Base-by-base conservation (phyloP, 1,139 yeast genomes). In the Insectozyma bohioensis region DNA sequence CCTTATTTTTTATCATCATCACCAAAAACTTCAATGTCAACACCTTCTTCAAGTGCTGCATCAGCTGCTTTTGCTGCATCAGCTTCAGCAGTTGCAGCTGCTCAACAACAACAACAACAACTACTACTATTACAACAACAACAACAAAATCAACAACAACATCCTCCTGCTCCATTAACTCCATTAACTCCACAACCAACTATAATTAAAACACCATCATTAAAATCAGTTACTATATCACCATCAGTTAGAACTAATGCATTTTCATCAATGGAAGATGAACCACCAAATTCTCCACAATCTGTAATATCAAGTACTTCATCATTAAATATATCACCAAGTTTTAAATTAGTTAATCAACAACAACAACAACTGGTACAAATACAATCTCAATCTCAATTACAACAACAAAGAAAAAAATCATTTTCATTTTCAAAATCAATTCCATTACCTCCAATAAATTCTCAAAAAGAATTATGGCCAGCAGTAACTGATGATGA, bases 171-270 rank as follows among this genome's bases (percentile, higher is more conserved):
- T 17, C 57, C 58, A 6, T 41, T 45, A 3, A 50, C 56, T 12
- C 58, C 61, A 12, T 34, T 43, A 14, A 41, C 49, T 12, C 43
- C 40, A n/a, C 45, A 36, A 24, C 28, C 24, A 17, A 13, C 45
- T 9, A 7, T 45, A 28, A 36, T 42, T 21, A 54, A 56, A 34
- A 52, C 67, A 2, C 63, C 68, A 6, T 63, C 69, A 2, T 43
- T 65, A 17, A 65, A 64, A 36, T 61, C 70, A 8, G 53, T 65
- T 20, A 63, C 70, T 3, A 64, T 65, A 5, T 63, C 71, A 4
- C 71, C 72, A 3, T 62, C 66, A 23, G 44, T 56, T 3, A 42
- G 67, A 30, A 16, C 24, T 13, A 21, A 24, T 9, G 6, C 12
- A 9, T 24, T 21, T 18, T 17, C 21, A 11, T 21, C 24, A 10